A percentile compares a stretch with the other conserved stretches of the same genome.
phyloP scores from a whole-genome alignment of 2,329 filamentous ascomycete species.

The Hypomyces perniciosus region DNA sequence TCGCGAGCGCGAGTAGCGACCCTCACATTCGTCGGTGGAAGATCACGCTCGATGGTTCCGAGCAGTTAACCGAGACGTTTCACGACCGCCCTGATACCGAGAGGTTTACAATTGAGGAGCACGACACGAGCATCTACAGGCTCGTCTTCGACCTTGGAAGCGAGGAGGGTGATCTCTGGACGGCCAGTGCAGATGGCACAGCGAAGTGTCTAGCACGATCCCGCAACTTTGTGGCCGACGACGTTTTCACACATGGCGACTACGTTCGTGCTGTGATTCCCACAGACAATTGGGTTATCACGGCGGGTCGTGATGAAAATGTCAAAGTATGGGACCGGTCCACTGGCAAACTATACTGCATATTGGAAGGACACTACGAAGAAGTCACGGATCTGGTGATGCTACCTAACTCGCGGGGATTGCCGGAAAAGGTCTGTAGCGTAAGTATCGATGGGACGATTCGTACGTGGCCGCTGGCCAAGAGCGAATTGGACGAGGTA shows the following conservation, averaged over 20 bases:
- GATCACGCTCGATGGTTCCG: slow-evolving; percentile 46
- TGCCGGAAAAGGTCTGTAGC: slow-evolving; percentile 57
- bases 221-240: slow-evolving; percentile 64
- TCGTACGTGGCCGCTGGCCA: slow-evolving; percentile 71
- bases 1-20: slow-evolving; percentile 79
- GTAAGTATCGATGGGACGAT: slow-evolving; percentile 88
- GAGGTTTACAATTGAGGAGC: slow-evolving; percentile 59
- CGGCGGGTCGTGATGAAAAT: slow-evolving; percentile 85
- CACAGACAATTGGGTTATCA: slow-evolving; percentile 72
- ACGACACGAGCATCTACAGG: slow-evolving; percentile 87
- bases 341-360: slow-evolving; percentile 66
- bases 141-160: slow-evolving; percentile 61
- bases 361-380: slow-evolving; percentile 80
- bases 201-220: slow-evolving; percentile 70
- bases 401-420: slow-evolving; percentile 36
- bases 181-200: slow-evolving; percentile 84
- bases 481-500: slow-evolving; percentile 47
- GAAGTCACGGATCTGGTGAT: slow-evolving; percentile 80
- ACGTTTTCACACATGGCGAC: slow-evolving; percentile 73
- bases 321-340: slow-evolving; percentile 81
- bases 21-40: slow-evolving; percentile 74
- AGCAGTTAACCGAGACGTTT: slow-evolving; percentile 47
- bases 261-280: slow-evolving; percentile 81
- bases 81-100: slow-evolving; percentile 35
- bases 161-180: slow-evolving; percentile 75